phyloP scores from a whole-genome alignment of 1,284 basidiomycete species.

The Ceratobasidium sp. region DNA sequence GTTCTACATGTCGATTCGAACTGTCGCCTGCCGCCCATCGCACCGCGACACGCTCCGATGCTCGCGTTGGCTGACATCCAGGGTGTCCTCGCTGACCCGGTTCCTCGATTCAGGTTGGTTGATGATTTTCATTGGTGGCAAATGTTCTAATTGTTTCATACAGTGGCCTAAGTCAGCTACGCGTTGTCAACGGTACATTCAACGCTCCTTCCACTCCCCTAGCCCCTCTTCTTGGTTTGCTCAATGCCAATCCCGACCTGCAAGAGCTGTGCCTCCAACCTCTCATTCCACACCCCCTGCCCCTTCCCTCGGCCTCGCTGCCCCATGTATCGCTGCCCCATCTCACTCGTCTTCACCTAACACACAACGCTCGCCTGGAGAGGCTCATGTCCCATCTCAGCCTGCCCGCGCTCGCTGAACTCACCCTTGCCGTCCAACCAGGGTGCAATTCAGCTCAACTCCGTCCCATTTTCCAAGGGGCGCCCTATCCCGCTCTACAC shows the following conservation, averaged over 20 bases:
- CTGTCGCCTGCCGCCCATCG: slow-evolving; percentile 23
- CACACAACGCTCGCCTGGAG: slow-evolving; percentile 26
- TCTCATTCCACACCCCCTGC: slow-evolving; percentile 12
- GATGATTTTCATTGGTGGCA: not conserved
- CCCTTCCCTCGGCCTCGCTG: not conserved
- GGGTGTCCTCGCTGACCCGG: slow-evolving; percentile 18
- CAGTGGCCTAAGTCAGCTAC: slow-evolving; percentile 18
- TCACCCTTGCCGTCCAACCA: slow-evolving; percentile 16
- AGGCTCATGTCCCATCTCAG: slow-evolving; percentile 7
- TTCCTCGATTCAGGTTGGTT: slow-evolving; percentile 19
- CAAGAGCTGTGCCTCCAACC: slow-evolving; percentile 27
- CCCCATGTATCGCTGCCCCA: slow-evolving; percentile 18
- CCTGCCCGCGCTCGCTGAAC: slow-evolving; percentile 20
- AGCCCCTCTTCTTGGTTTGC: slow-evolving; percentile 4
- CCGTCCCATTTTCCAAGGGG: slow-evolving; percentile 14
- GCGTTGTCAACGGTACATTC: slow-evolving; percentile 31
- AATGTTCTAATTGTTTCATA: not conserved
- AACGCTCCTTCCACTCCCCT: slow-evolving; percentile 23
- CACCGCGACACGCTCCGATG: slow-evolving; percentile 9
- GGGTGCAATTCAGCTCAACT: not conserved
- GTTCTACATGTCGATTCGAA: slow-evolving; percentile 25
- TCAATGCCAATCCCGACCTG: slow-evolving; percentile 26
- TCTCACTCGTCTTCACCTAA: slow-evolving; percentile 22
- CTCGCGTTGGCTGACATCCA: slow-evolving; percentile 22
- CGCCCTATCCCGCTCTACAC: slow-evolving; percentile 20